Evolutionary conservation across 1,284 basidiomycete genomes (phyloP), one percentile per base, ranked within the genome.

Genomic region (Gastroboletus turbinatus): DNA sequence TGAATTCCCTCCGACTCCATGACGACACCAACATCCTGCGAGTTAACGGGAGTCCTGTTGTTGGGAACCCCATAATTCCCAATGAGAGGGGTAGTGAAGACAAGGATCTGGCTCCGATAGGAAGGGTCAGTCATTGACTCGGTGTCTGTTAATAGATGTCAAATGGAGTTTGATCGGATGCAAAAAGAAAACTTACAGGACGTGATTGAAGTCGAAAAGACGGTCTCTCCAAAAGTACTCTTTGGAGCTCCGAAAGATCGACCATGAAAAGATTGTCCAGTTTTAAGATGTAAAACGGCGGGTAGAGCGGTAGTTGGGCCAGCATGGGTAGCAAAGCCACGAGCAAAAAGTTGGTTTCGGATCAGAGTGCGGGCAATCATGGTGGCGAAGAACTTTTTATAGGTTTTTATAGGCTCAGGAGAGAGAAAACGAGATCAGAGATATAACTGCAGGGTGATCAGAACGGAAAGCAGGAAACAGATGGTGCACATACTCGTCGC

Each of bases 51-150:
- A 4, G 89, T 78, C 35, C 78, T 81, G 74, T 99, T 99, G 51
- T 73, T 68, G 11, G 96, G 96, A 4, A 99, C 95, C 60, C 97
- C 96, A 70, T 99, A 99, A 75, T 99, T 99, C 49, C 97, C 97
- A 63, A 99, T 98, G 74, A 99, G 85, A 25, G 97, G 96, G 5
- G 96, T 92, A 29, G 96, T 99, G 78, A 99, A 99, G 57, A 98
- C 95, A 59, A 99, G 84, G 65, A 99, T 94, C 76, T 99, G 97
- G 52, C 94, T 92, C 36, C 94, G 92, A 76, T 99, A 99, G 10
- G 97, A 99, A 7, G 96, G 96, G 72, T 99, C 96, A 46, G 96
- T 99, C 94, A 99, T 97, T 16, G 95, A 98, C 76, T 99, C 97
- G 53, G 96, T 98, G 76, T 99, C 92, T 94, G 63, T 19, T 35